Conservation (phyloP, 179 eudicot genomes). For the Patellifolia procumbens region DNA sequence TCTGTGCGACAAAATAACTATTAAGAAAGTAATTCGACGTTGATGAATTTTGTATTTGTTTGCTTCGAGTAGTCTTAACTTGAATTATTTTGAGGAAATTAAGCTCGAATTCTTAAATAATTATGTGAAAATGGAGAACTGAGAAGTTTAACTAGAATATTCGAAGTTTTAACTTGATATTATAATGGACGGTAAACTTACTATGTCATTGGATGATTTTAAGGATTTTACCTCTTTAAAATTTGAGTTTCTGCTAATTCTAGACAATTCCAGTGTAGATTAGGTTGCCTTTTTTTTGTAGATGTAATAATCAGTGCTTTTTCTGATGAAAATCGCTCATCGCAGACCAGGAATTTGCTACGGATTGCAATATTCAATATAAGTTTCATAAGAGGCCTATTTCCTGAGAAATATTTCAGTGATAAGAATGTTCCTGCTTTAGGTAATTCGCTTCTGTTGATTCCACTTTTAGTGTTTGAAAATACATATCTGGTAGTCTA, state of each 20-base stretch:
- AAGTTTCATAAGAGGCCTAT: slow-evolving; percentile 90
- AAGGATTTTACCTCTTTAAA: not conserved
- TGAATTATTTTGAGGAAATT: not conserved
- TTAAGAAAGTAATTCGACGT: not conserved
- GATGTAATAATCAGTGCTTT: not conserved
- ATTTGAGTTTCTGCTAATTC: too few species aligned
- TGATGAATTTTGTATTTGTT: not conserved
- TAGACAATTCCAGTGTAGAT: too few species aligned
- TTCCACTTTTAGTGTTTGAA: not conserved
- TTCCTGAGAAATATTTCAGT: slow-evolving; percentile 92
- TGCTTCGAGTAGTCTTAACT: not conserved
- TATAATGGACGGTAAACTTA: not conserved
- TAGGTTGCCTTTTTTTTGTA: not conserved
- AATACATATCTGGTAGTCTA: not conserved
- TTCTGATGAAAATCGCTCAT: not conserved
- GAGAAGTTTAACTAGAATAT: not conserved
- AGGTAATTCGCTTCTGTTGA: slow-evolving; percentile 43
- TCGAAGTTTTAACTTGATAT: not conserved
- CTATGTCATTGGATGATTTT: not conserved
- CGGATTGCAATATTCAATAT: slow-evolving; percentile 93
- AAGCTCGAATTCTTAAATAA: not conserved
- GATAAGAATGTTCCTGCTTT: slow-evolving; percentile 91
- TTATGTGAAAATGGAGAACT: too few species aligned
- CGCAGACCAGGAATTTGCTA: slow-evolving; percentile 81
- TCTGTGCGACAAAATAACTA: not conserved